Percentiles rank a stretch among this genome's conserved stretches.
These are phyloP conservation scores for Phlegmacium glaucopus DNA, from an alignment of 768 basidiomycete species.

Conservation along the genomic window DNA sequence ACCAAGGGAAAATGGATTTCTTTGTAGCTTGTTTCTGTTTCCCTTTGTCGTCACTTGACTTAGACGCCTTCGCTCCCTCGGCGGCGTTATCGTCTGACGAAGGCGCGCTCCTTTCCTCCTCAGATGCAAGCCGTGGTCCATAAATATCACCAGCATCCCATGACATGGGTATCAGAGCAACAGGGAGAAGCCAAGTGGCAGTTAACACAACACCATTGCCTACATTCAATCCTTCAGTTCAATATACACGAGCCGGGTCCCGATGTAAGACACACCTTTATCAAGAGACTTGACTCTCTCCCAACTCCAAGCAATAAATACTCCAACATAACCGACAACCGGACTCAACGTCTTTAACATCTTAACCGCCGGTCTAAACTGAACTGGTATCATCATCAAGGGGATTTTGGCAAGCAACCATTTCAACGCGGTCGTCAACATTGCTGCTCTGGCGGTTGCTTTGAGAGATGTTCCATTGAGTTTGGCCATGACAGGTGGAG, in stretches of 20 bases:
- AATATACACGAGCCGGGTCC: constrained; percentile 4
- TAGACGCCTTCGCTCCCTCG: constrained; percentile 4
- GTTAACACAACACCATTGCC: constrained; percentile 79
- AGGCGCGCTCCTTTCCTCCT: constrained; percentile 11
- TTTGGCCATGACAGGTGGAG: constrained; percentile 66
- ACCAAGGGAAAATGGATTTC: constrained; percentile 23
- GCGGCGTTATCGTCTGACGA: neutral
- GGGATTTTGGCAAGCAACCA: constrained; percentile 71
- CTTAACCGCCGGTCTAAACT: constrained; percentile 51
- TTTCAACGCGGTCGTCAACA: constrained; percentile 70
- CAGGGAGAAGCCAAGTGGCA: constrained; percentile 79
- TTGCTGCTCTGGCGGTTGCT: constrained; percentile 69
- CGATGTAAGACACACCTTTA: constrained; percentile 43
- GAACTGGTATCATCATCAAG: constrained; percentile 52
- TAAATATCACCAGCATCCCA: constrained; percentile 57
- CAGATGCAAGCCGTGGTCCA: constrained; percentile 26
- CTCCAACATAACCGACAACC: constrained; percentile 67
- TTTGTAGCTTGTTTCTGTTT: constrained; percentile 13
- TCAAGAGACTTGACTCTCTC: constrained; percentile 61
- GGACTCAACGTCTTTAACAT: constrained; percentile 64
- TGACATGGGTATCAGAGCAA: constrained; percentile 70
- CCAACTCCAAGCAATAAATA: constrained; percentile 82
- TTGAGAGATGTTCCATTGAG: constrained; percentile 62
- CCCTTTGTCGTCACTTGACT: constrained; percentile 2
- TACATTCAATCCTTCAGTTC: constrained; percentile 18